These are phyloP conservation scores for Psilocybe mexicana DNA, from an alignment of 1,284 basidiomycete species.

Conservation along the genomic window DNA sequence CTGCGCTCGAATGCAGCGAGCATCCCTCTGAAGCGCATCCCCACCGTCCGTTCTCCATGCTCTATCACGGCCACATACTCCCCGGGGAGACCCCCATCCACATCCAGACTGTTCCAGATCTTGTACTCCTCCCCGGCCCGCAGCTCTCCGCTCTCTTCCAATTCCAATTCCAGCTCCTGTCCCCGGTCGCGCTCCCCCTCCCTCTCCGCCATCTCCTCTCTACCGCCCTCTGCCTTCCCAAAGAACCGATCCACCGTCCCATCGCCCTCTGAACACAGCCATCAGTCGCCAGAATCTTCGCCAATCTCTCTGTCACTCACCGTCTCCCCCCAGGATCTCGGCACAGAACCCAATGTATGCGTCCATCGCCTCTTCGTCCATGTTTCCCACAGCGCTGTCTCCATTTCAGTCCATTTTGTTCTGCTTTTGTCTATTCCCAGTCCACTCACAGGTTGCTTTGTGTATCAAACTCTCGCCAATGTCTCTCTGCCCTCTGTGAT, in stretches of 20 bases:
- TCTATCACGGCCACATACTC: constrained; percentile 50
- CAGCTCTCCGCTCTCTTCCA: constrained; percentile 13
- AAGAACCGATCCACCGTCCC: constrained; percentile 44
- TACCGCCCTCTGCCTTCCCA: constrained; percentile 10
- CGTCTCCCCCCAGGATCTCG: constrained; percentile 45
- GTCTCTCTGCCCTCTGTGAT: constrained; percentile 43
- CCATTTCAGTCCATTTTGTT: constrained; percentile 1
- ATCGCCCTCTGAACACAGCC: constrained; percentile 24
- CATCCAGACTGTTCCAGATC: constrained; percentile 60
- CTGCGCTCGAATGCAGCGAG: constrained; percentile 64
- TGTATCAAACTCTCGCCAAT: constrained; percentile 29
- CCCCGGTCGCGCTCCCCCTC: neutral
- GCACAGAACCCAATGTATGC: constrained; percentile 71
- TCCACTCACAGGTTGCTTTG: constrained; percentile 27
- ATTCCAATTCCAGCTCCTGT: constrained; percentile 4
- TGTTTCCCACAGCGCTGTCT: constrained; percentile 55
- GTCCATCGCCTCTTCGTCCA: constrained; percentile 57
- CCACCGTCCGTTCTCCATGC: constrained; percentile 51
- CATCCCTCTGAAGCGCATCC: constrained; percentile 47
- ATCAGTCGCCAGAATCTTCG: constrained; percentile 3
- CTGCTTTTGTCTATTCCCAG: neutral
- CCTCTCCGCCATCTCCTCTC: constrained; percentile 11
- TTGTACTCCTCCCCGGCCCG: constrained; percentile 56
- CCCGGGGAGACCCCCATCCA: constrained; percentile 53
- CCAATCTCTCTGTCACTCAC: neutral